Conservation (phyloP, 2,329 filamentous ascomycete genomes). For the Aspergillus aculeatus region DNA sequence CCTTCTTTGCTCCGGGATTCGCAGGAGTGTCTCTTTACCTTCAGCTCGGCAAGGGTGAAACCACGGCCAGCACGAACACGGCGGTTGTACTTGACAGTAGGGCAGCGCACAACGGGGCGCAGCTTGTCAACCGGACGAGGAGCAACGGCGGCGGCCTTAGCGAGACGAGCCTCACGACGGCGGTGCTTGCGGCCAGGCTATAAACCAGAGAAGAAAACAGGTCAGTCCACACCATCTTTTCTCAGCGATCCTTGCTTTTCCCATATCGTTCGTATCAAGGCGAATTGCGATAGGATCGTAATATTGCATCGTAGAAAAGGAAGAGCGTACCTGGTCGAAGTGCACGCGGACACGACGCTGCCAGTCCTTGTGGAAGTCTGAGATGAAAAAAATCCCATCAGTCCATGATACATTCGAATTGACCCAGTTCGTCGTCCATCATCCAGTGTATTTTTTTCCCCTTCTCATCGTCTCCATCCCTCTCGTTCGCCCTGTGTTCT, state of each 20-base stretch:
- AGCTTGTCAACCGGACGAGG: constrained; percentile 97
- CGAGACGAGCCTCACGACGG: constrained; percentile 84
- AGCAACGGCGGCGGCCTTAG: constrained; percentile 92
- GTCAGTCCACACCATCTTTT: constrained; percentile 31
- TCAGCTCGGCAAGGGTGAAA: constrained; percentile 96
- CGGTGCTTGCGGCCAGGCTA: constrained; percentile 95
- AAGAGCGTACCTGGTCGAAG: constrained; percentile 93
- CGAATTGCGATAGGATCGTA: constrained; percentile 19
- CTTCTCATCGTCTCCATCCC: constrained; percentile 2
- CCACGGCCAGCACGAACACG: constrained; percentile 93
- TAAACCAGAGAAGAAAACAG: constrained; percentile 33
- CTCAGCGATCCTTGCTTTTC: constrained; percentile 12
- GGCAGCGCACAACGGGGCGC: constrained; percentile 94
- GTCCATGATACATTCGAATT: constrained; percentile 21
- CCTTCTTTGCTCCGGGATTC: background rate
- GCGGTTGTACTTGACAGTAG: constrained; percentile 98
- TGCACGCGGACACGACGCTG: constrained; percentile 97
- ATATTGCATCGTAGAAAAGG: constrained; percentile 8
- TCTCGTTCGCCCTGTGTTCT: too few relatives aligned
- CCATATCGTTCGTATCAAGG: constrained; percentile 3
- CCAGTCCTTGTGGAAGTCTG: constrained; percentile 99
- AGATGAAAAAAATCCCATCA: constrained; percentile 28
- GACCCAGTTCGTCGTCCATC: constrained; percentile 9
- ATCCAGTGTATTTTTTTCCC: background rate
- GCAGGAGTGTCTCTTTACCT: constrained; percentile 61